Percentiles rank a stretch among this genome's conserved stretches.
phyloP scores from a whole-genome alignment of 495 filamentous ascomycete species.

The Filosporella fistucella region DNA sequence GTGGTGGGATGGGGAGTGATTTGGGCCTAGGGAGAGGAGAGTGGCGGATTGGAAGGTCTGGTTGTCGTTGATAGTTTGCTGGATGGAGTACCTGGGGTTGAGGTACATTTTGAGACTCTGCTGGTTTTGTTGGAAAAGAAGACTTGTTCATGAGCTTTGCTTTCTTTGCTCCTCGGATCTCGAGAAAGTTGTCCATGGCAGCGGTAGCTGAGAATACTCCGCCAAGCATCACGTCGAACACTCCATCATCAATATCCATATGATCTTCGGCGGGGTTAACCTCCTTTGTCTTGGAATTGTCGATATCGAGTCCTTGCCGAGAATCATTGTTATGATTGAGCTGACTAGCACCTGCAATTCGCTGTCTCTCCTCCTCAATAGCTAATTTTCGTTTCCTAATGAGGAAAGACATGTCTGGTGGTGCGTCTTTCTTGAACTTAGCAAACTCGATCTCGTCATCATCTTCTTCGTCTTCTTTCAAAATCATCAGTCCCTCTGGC shows the following conservation, averaged over 20 bases:
- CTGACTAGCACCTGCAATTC: no score
- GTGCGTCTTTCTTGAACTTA: background rate
- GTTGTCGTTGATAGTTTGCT: background rate
- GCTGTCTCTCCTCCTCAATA: background rate
- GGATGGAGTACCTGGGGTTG: background rate
- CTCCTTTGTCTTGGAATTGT: background rate
- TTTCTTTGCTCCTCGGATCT: slow-evolving; percentile 31
- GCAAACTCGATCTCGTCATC: slow-evolving; percentile 39
- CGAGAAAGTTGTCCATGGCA: slow-evolving; percentile 41
- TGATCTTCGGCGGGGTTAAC: background rate
- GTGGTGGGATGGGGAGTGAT: slow-evolving; percentile 7
- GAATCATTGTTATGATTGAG: no score
- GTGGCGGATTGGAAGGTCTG: background rate
- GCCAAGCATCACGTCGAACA: slow-evolving; percentile 5
- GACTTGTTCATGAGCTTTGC: slow-evolving; percentile 26
- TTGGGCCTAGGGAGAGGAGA: slow-evolving; percentile 8
- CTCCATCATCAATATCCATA: background rate
- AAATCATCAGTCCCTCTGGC: slow-evolving; percentile 43
- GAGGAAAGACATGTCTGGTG: slow-evolving; percentile 14
- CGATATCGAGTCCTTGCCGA: no score
- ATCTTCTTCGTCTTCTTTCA: slow-evolving; percentile 39
- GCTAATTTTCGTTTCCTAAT: slow-evolving; percentile 20
- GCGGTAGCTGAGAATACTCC: slow-evolving; percentile 23
- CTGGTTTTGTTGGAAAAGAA: slow-evolving; percentile 14
- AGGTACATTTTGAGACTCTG: background rate